Evolutionary conservation across 1,284 basidiomycete genomes (phyloP).

Genomic region (Austroboletus rostrupii): DNA sequence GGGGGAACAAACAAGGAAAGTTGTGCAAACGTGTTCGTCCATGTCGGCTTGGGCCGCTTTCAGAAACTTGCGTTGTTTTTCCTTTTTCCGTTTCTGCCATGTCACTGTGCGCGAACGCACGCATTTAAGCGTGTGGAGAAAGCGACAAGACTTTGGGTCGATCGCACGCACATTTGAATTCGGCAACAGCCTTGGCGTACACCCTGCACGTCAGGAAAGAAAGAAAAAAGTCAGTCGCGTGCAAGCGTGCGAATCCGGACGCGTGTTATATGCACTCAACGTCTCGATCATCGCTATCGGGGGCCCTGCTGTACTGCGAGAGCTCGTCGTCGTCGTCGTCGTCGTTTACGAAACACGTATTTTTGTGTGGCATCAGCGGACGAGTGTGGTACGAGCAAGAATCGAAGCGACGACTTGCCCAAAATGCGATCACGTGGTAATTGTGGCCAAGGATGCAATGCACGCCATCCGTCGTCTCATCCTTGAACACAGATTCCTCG

Average conservation of each 20-base stretch:
- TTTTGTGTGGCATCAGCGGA: constrained; percentile 18
- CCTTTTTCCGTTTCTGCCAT: constrained; percentile 38
- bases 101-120: constrained; percentile 26
- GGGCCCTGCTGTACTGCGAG: constrained; percentile 19
- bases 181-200: constrained; percentile 30
- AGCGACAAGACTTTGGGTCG: not conserved
- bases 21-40: constrained; percentile 25
- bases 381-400: not conserved
- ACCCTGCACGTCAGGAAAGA: constrained; percentile 9
- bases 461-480: no score
- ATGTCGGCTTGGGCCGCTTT: constrained; percentile 28
- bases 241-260: not conserved
- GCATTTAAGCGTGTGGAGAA: not conserved
- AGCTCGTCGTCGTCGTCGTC: constrained; percentile 17
- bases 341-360: constrained; percentile 8
- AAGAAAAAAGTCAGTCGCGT: not conserved
- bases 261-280: constrained; percentile 24
- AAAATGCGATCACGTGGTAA: constrained; percentile 15
- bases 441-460: no score
- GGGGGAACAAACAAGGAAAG: not conserved
- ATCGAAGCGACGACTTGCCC: not conserved
- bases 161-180: constrained; percentile 27
- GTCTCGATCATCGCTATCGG: constrained; percentile 26
- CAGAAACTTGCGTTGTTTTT: constrained; percentile 33
- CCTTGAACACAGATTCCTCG: no score